phyloP scores from a whole-genome alignment of 306 rosid genomes.

The Dryas drummondii region DNA sequence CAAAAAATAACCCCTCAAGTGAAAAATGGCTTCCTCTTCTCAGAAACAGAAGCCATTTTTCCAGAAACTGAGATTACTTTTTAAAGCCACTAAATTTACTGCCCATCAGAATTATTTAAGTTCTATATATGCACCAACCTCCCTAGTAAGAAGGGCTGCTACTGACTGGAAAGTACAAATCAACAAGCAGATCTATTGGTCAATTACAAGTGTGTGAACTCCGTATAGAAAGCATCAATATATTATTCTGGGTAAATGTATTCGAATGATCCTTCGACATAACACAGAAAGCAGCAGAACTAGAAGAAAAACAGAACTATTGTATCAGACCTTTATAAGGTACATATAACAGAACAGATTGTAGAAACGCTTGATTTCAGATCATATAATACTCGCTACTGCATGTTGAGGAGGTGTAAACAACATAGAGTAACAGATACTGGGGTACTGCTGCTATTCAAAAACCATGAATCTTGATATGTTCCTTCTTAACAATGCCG shows the following conservation, averaged over 20 bases:
- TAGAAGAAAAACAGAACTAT: background rate
- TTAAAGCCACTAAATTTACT: background rate
- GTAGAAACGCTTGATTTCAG: conserved; percentile 9
- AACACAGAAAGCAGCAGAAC: conserved; percentile 24
- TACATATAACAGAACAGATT: conserved; percentile 19
- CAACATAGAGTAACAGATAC: conserved; percentile 2
- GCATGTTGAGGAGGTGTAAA: background rate
- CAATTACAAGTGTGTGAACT: no score
- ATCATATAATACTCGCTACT: conserved; percentile 1
- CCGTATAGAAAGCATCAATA: conserved; percentile 18
- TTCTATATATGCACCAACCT: background rate
- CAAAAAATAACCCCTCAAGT: no score
- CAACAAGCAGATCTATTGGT: background rate
- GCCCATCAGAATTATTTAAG: no score
- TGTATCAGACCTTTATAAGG: conserved; percentile 13
- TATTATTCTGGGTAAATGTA: conserved; percentile 30
- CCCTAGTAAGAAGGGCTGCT: background rate
- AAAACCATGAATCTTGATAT: conserved; percentile 52
- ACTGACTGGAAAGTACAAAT: background rate
- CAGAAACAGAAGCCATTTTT: background rate
- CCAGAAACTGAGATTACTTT: background rate
- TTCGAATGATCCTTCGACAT: conserved; percentile 30
- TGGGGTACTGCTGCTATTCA: conserved; percentile 19
- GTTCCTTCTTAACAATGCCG: conserved; percentile 50
- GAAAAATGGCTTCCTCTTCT: no score